Conservation (phyloP, 164 flowering plant genomes). For the Amborella trichopoda region DNA sequence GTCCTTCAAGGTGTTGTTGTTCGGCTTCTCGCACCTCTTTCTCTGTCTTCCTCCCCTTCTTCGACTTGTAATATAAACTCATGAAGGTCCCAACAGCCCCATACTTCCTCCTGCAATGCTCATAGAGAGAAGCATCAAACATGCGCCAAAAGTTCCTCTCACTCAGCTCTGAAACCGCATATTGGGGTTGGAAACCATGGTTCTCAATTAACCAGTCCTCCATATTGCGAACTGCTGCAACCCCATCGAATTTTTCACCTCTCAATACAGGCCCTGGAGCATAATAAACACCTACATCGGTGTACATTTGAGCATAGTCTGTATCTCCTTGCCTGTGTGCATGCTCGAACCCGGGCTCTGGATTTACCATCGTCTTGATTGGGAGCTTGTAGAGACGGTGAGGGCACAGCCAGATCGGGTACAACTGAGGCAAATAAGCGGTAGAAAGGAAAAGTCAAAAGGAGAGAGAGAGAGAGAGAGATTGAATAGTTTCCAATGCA, state of each 20-base stretch:
- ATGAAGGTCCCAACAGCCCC: conserved; percentile 94
- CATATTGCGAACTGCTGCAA: conserved; percentile 75
- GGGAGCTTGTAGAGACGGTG: conserved; percentile 84
- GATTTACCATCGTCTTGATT: conserved; percentile 73
- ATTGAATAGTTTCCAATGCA: not conserved
- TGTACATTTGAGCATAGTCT: conserved; percentile 84
- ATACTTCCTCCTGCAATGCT: conserved; percentile 71
- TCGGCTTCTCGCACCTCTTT: conserved; percentile 98
- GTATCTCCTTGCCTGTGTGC: conserved; percentile 84
- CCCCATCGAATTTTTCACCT: conserved; percentile 88
- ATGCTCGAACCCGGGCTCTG: conserved; percentile 89
- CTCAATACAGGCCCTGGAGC: conserved; percentile 92
- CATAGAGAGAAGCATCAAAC: conserved; percentile 89
- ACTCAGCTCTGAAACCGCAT: conserved; percentile 81
- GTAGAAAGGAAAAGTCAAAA: too few relatives aligned
- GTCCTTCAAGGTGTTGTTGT: conserved; percentile 63
- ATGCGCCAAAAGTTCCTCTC: conserved; percentile 96
- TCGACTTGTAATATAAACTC: conserved; percentile 93
- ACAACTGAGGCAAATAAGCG: conserved; percentile 36
- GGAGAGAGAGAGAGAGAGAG: too few relatives aligned
- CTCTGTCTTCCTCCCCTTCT: conserved; percentile 97
- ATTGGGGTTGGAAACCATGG: conserved; percentile 95
- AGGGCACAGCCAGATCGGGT: conserved; percentile 98
- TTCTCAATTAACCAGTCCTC: conserved; percentile 95
- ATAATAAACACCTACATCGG: conserved; percentile 91